These are phyloP conservation scores for Paramecium sonneborni DNA, from an alignment of 73 alveolate species.

Conservation along the genomic window DNA sequence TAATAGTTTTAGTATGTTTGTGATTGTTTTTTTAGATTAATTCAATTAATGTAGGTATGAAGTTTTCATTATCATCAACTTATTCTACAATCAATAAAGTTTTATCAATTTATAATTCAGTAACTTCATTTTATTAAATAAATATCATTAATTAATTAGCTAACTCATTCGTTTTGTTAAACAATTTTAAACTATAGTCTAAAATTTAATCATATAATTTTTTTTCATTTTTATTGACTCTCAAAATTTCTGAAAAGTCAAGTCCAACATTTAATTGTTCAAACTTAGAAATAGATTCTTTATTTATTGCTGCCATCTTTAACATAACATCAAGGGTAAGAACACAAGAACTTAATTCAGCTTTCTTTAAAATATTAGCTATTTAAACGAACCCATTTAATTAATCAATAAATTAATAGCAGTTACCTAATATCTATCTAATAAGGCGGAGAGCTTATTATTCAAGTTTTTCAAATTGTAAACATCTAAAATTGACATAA, in stretches of 20 bases:
- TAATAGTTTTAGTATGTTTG: neutral
- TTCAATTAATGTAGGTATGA: neutral
- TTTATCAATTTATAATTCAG: neutral
- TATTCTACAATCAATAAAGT: neutral
- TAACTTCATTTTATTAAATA: neutral
- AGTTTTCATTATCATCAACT: neutral
- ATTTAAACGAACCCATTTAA: neutral
- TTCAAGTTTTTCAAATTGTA: neutral
- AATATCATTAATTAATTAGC: neutral
- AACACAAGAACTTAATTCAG: neutral
- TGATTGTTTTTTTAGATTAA: neutral
- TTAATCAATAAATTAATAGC: neutral
- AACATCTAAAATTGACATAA: neutral
- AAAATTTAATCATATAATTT: constrained; percentile 1
- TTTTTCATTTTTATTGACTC: neutral
- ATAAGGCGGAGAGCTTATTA: neutral
- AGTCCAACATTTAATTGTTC: neutral
- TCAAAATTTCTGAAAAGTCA: neutral
- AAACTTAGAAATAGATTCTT: neutral
- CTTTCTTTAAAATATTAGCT: neutral
- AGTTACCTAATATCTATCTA: neutral
- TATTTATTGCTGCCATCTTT: neutral
- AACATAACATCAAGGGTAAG: neutral
- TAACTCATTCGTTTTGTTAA: neutral
- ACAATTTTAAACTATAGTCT: neutral